Percentiles rank a stretch among this genome's conserved stretches.
phyloP scores from a whole-genome alignment of 1,139 yeast genomes.

The Protomyces inouyei region DNA sequence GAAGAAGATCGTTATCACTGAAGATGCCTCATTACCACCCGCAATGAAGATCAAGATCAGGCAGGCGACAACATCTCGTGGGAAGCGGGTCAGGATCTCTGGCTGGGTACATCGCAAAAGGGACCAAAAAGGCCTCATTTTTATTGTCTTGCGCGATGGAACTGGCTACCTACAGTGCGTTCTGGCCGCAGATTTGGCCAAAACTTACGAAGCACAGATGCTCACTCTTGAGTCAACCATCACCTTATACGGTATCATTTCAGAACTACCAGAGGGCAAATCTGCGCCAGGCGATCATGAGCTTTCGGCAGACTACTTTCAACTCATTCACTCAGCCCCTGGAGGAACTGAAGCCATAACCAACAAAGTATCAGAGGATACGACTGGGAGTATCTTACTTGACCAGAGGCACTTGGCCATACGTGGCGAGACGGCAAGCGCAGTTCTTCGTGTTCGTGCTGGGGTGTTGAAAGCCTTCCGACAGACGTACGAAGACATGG shows the following conservation, averaged over 20 bases:
- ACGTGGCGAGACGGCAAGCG: constrained; percentile 90
- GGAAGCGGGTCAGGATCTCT: constrained; percentile 63
- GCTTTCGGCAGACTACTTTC: constrained; percentile 81
- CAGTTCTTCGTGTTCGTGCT: constrained; percentile 96
- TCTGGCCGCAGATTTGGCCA: constrained; percentile 83
- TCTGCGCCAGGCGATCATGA: constrained; percentile 98
- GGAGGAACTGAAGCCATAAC: constrained; percentile 92
- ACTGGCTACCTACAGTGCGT: constrained; percentile 86
- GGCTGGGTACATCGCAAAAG: constrained; percentile 98
- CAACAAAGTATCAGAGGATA: constrained; percentile 86
- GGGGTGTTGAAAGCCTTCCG: constrained; percentile 68
- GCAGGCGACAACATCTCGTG: constrained; percentile 50
- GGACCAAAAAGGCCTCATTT: constrained; percentile 84
- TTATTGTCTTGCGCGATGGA: constrained; percentile 91
- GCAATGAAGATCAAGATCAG: constrained; percentile 67
- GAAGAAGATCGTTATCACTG: constrained; percentile 60
- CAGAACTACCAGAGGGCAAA: constrained; percentile 89
- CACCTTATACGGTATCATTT: constrained; percentile 69
- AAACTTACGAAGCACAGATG: constrained; percentile 76
- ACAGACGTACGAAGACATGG: constrained; percentile 69
- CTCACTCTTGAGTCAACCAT: constrained; percentile 86
- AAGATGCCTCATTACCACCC: constrained; percentile 65
- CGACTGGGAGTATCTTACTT: constrained; percentile 66
- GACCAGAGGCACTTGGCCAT: constrained; percentile 93
- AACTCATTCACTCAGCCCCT: constrained; percentile 88